Evolutionary conservation across 495 filamentous ascomycete genomes (phyloP), one percentile per base, ranked within the genome.

Genomic region (Penicillium soppii): DNA sequence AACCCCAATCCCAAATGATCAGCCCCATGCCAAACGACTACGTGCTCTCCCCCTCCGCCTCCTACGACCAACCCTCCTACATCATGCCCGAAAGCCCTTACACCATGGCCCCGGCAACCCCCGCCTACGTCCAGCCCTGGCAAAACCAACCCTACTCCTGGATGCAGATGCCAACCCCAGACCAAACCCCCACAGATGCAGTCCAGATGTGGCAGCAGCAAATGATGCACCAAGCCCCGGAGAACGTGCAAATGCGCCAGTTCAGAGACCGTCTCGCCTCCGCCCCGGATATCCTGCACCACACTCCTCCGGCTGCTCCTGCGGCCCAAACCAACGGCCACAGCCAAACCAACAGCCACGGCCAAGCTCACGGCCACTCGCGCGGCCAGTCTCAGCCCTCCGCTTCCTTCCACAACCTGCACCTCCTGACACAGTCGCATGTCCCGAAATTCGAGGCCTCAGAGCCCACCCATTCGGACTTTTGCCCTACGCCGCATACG

Each of bases 251-350:
- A 25, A 63, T 63, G 39, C 65, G 62, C 16, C 71, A 68, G 22
- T 75, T 70, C 60, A 53, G 71, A 45, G 67, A 75, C 22, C 70
- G 71, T 7, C 47, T 75, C 27, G 67, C 62, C 7, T 73, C 72
- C 13, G 72, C 72, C 1, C 72, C 72, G 0, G 67, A 72, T 9
- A 38, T 71, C 16, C 64, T 66, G 35, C 56, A 63, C 20, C 8
- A 35, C 4, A 42, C 46, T 12, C 51, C 49, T 17, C 52, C 42
- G 9, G 10, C 38, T 7, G 52, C 57, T 15, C 50, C 59, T 4
- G 53, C 65, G 1, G 60, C 19, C 19, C 37, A n/a, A 39, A 21
- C 36, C 36, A 7, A 21, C 15, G 36, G 16, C 16, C 36, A 49
- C 35, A 38, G 21, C 17, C n/a, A n/a, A n/a, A n/a, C n/a, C n/a